Evolutionary conservation across 1,284 basidiomycete genomes (phyloP), one percentile per base, ranked within the genome.

Genomic region (Meripilus lineatus): DNA sequence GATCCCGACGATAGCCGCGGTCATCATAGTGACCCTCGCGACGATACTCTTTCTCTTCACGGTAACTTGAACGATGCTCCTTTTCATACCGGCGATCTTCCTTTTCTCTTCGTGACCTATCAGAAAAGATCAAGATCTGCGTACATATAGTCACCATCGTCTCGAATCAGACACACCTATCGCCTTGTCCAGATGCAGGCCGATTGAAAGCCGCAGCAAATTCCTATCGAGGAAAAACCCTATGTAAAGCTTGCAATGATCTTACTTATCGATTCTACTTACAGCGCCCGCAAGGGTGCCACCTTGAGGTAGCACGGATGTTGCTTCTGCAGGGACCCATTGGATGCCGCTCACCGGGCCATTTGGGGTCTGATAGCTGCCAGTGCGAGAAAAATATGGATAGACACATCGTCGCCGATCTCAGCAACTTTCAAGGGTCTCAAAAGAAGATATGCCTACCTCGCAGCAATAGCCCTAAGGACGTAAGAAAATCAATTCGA

Each of bases 281-380:
- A 81, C 82, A 42, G 68, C 57, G 53, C 64, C 72, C 7, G 82
- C 82, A 8, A 79, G 80, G 38, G 70, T 72, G 25, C 79, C 80
- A 5, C 77, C 79, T 17, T 61, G 38, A 32, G 83, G 84, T 26
- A 80, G 51, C 32, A 79, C 70, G 38, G 72, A 67, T 0, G 80
- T 81, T 3, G 81, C 71, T 53, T 86, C 84, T 11, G 74, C 75
- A 18, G 84, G 82, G 18, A 85, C 70, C 86, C 84, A 88, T 57
- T 87, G 84, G 45, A 86, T 84, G 20, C 84, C 84, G 45, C 61
- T 74, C 26, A 87, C 75, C 25, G 81, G 53, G 14, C 85, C 85
- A 51, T 71, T 72, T 11, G 78, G 65, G 1, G 83, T 86, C 55
- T 81, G 77, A 64, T 88, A 88, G 54, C 85, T 88, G 53, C 26